Conservation (phyloP, 139 green algal genomes). For the Eudorina sp. region DNA sequence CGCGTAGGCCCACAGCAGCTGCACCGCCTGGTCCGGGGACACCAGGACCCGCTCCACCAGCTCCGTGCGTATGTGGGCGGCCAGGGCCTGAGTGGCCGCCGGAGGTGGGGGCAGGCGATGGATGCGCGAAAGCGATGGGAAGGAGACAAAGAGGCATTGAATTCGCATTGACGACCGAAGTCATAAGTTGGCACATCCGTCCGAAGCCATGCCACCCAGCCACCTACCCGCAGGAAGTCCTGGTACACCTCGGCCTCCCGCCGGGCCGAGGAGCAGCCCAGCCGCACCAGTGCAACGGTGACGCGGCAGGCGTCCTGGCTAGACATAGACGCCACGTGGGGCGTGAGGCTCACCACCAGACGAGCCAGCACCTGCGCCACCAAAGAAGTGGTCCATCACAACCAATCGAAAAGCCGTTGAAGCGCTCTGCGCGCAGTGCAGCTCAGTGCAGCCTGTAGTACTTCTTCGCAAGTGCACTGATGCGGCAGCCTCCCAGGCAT, state of each 20-base stretch:
- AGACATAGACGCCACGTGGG: neutral
- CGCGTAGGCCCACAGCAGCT: slow-evolving; percentile 15
- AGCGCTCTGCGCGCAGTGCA: too few species aligned
- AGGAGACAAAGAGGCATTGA: neutral
- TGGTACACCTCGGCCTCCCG: neutral
- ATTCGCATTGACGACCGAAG: neutral
- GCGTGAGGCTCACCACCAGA: neutral
- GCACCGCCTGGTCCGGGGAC: neutral
- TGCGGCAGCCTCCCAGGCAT: neutral
- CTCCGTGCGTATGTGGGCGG: neutral
- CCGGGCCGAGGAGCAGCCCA: neutral
- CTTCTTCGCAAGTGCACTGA: neutral
- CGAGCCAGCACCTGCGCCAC: neutral
- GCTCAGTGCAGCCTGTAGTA: too few species aligned
- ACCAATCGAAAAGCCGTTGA: too few species aligned
- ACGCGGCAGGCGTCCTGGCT: neutral
- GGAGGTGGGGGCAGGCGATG: neutral
- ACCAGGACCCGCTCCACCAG: neutral
- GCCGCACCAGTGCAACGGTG: neutral
- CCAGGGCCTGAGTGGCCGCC: neutral
- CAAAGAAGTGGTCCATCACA: neutral
- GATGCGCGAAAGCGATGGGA: neutral
- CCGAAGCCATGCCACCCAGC: neutral
- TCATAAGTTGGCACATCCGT: neutral
- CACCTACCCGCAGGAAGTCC: neutral